phyloP scores from a whole-genome alignment of 2,329 filamentous ascomycete genomes.

The Cercospora citrullina region DNA sequence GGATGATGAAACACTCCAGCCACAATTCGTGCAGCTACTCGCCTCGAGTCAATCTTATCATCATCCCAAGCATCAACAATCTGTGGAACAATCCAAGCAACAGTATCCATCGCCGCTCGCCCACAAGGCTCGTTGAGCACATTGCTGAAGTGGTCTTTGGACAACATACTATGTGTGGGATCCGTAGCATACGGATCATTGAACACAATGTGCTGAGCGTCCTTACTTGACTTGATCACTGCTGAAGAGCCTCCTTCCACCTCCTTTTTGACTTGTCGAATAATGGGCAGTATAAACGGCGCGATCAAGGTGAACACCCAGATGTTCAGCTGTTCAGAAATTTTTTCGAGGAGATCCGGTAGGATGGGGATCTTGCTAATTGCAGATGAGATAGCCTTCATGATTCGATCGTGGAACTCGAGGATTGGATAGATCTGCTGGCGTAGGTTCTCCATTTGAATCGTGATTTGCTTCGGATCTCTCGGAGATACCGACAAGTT shows the following conservation, averaged over 20 bases:
- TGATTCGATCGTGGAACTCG: conserved; percentile 84
- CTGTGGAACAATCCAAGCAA: conserved; percentile 83
- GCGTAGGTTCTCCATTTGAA: conserved; percentile 70
- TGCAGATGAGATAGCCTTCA: conserved; percentile 74
- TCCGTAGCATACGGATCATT: conserved; percentile 72
- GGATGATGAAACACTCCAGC: conserved; percentile 84
- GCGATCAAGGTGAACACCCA: conserved; percentile 92
- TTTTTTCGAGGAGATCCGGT: conserved; percentile 78
- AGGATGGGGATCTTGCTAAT: conserved; percentile 84
- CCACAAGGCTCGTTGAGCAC: conserved; percentile 85
- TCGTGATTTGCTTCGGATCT: conserved; percentile 79
- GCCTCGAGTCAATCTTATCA: conserved; percentile 66
- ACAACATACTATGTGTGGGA: conserved; percentile 92
- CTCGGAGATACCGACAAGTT: conserved; percentile 72
- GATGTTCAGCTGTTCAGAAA: conserved; percentile 81
- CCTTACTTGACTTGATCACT: conserved; percentile 80
- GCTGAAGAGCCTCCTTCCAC: conserved; percentile 81
- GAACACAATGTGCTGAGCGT: conserved; percentile 85
- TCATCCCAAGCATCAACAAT: conserved; percentile 87
- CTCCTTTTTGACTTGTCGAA: conserved; percentile 82
- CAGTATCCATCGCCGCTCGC: conserved; percentile 72
- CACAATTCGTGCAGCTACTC: conserved; percentile 74
- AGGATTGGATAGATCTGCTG: conserved; percentile 84
- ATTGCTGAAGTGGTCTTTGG: conserved; percentile 93
- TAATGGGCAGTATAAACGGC: conserved; percentile 81